Conservation (phyloP, 108 stramenopile genomes). For the Cyclotella choctawhatcheeana region DNA sequence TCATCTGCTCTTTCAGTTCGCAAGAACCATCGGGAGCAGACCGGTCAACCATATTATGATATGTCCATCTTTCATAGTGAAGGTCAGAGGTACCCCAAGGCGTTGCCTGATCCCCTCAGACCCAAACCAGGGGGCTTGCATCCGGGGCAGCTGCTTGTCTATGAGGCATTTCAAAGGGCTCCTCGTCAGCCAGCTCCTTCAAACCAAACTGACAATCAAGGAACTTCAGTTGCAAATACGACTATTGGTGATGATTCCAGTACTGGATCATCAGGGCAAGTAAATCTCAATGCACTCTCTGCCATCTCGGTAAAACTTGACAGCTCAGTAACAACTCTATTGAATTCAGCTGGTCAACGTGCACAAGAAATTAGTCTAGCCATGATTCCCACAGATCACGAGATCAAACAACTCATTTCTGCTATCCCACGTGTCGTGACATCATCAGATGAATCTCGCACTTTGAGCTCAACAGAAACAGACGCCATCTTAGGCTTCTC, state of each 20-base stretch:
- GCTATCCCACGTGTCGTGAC: constrained; percentile 87
- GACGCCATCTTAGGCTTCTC: constrained; percentile 92
- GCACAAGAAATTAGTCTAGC: constrained; percentile 85
- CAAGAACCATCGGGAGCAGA: constrained; percentile 86
- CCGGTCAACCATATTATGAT: constrained; percentile 92
- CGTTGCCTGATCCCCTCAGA: constrained; percentile 91
- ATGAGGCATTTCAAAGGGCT: constrained; percentile 95
- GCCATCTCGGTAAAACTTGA: constrained; percentile 81
- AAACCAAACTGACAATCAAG: constrained; percentile 24
- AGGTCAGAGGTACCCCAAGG: constrained; percentile 86
- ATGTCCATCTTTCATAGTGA: constrained; percentile 90
- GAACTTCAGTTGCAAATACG: constrained; percentile 1
- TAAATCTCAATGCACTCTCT: constrained; percentile 72
- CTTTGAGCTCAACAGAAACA: constrained; percentile 69
- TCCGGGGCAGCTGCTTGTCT: constrained; percentile 92
- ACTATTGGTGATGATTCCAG: constrained; percentile 8
- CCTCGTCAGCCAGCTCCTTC: constrained; percentile 80
- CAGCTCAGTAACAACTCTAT: constrained; percentile 70
- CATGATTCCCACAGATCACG: constrained; percentile 93
- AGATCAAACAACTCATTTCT: constrained; percentile 85
- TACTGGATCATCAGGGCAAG: constrained; percentile 44
- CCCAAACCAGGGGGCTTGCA: constrained; percentile 94
- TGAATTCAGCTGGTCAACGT: constrained; percentile 80
- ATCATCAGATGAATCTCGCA: constrained; percentile 50
- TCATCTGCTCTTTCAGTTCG: constrained; percentile 69